phyloP scores from a whole-genome alignment of 2,329 filamentous ascomycete species.

The Ophiostoma sp. region DNA sequence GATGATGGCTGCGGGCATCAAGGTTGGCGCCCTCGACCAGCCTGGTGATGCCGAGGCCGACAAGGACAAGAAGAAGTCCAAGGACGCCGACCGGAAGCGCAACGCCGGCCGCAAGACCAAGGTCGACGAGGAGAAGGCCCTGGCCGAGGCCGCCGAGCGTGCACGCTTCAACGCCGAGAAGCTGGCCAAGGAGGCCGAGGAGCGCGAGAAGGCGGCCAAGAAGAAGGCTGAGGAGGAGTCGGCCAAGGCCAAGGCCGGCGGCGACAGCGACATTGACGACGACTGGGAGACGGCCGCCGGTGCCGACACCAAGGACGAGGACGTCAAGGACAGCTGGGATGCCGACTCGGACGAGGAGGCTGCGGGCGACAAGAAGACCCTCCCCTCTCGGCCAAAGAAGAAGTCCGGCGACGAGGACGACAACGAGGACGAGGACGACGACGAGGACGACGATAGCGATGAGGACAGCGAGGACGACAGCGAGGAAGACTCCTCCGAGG shows the following conservation, averaged over 20 bases:
- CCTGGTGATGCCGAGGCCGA: conserved; percentile 43
- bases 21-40: conserved; percentile 61
- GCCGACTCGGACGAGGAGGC: conserved; percentile 75
- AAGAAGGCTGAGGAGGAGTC: conserved; percentile 60
- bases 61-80: conserved; percentile 78
- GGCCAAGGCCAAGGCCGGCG: conserved; percentile 40
- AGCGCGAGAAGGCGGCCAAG: conserved; percentile 55
- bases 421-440: conserved; percentile 22
- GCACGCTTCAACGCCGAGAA: conserved; percentile 68
- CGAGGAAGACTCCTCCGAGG: conserved; percentile 65
- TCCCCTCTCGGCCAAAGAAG: conserved; percentile 39
- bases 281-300: conserved; percentile 88
- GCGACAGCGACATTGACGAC: conserved; percentile 65
- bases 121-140: conserved; percentile 74
- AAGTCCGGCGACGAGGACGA: conserved; percentile 46
- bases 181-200: conserved; percentile 61
- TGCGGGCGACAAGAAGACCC: conserved; percentile 40
- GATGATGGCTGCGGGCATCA: conserved; percentile 76
- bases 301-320: conserved; percentile 61
- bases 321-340: conserved; percentile 94
- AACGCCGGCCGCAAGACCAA: conserved; percentile 62
- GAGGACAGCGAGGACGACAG: conserved; percentile 45
- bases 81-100: conserved; percentile 67
- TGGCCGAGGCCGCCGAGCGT: conserved; percentile 76
- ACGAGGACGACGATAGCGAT: conserved; percentile 39